These are phyloP conservation scores for Lipomyces lipofer DNA, from an alignment of 805 yeast genomes.

Conservation along the genomic window DNA sequence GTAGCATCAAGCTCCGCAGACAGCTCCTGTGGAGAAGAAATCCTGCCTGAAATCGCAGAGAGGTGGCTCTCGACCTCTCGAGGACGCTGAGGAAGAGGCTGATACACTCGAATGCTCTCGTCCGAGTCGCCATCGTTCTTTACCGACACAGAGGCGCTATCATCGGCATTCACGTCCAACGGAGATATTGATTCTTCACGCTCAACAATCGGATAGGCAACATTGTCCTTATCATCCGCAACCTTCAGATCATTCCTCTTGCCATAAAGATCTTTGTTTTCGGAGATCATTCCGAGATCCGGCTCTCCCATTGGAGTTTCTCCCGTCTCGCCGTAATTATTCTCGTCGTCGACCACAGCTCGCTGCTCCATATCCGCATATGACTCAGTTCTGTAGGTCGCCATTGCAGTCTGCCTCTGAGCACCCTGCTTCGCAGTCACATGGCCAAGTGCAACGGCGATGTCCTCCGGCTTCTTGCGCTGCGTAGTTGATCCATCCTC, in stretches of 20 bases:
- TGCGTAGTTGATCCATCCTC: neutral
- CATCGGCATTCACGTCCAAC: neutral
- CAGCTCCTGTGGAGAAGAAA: neutral
- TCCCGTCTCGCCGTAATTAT: neutral
- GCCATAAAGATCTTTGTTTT: neutral
- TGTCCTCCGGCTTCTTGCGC: neutral
- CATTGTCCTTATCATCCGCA: neutral
- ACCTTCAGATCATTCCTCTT: neutral
- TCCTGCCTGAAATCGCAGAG: neutral
- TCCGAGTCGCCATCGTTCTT: neutral
- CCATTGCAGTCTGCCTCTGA: slow-evolving; percentile 20
- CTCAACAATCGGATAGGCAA: neutral
- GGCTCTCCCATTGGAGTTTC: slow-evolving; percentile 2
- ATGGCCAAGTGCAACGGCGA: slow-evolving; percentile 2
- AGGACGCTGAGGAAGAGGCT: neutral
- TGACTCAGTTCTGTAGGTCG: slow-evolving; percentile 14
- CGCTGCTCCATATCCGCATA: slow-evolving; percentile 11
- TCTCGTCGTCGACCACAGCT: neutral
- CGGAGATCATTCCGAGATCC: neutral
- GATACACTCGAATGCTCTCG: neutral
- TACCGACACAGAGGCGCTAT: neutral
- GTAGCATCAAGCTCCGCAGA: neutral
- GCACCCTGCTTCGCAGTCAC: slow-evolving; percentile 17
- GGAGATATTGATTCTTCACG: neutral
- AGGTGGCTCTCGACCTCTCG: neutral